Conservation (phyloP, 2,329 filamentous ascomycete species). For the Fusarium hostae region DNA sequence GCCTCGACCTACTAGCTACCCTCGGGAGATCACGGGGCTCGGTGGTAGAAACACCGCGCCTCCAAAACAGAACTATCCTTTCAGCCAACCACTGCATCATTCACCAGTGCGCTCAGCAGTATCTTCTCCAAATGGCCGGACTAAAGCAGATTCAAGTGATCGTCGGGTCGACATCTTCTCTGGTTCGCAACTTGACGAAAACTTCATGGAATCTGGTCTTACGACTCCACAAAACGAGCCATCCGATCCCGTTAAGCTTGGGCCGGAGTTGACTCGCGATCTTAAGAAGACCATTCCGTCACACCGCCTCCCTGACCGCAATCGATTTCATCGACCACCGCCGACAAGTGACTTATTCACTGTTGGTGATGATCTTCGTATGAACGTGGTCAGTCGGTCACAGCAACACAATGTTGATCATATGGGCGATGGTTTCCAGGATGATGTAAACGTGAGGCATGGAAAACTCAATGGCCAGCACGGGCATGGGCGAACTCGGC, state of each 20-base stretch:
- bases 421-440: conserved; percentile 51
- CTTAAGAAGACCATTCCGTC: conserved; percentile 38
- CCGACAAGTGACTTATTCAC: conserved; percentile 36
- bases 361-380: conserved; percentile 52
- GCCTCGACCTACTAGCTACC: conserved; percentile 48
- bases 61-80: conserved; percentile 41
- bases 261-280: conserved; percentile 40
- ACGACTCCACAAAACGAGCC: conserved; percentile 52
- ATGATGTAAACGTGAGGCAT: conserved; percentile 30
- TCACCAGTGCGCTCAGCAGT: conserved; percentile 33
- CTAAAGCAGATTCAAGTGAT: conserved; percentile 26
- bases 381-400: conserved; percentile 49
- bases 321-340: conserved; percentile 20
- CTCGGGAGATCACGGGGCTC: conserved; percentile 52
- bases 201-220: conserved; percentile 53
- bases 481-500: conserved; percentile 30
- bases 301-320: conserved; percentile 19
- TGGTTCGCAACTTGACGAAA: conserved; percentile 54
- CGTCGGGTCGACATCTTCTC: conserved; percentile 47
- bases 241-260: conserved; percentile 38
- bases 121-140: conserved; percentile 37
- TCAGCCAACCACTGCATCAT: conserved; percentile 40
- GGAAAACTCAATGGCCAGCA: conserved; percentile 31
- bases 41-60: conserved; percentile 46
- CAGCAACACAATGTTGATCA: conserved; percentile 42